Percentiles rank a stretch among this genome's conserved stretches.
Conservation (phyloP, 352 stramenopile genomes). For the Albugo laibachii region DNA sequence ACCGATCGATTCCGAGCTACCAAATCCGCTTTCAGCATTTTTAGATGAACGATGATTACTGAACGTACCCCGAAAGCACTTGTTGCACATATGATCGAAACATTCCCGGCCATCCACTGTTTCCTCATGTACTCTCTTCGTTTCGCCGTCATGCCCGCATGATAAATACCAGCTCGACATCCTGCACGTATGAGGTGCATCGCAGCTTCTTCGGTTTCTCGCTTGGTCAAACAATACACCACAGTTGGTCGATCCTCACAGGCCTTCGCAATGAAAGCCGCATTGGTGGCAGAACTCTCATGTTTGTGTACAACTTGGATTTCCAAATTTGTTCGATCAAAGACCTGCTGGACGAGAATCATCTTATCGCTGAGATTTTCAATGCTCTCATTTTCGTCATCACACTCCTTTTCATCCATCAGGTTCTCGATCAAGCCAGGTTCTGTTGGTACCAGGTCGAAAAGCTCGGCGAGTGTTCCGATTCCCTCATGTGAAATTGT, state of each 20-base stretch:
- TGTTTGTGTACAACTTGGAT: slow-evolving; percentile 38
- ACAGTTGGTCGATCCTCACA: slow-evolving; percentile 21
- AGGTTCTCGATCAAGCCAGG: not conserved
- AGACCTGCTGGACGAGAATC: slow-evolving; percentile 40
- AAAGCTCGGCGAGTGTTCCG: slow-evolving; percentile 21
- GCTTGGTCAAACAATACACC: slow-evolving; percentile 58
- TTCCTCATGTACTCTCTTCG: slow-evolving; percentile 49
- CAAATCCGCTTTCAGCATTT: not conserved
- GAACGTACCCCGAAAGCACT: slow-evolving; percentile 46
- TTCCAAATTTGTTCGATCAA: slow-evolving; percentile 35
- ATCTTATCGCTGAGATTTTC: slow-evolving; percentile 10
- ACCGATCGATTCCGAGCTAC: slow-evolving; percentile 65
- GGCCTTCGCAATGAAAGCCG: slow-evolving; percentile 12
- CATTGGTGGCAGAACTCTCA: slow-evolving; percentile 1
- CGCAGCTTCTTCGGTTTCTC: slow-evolving; percentile 38
- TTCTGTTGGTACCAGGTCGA: slow-evolving; percentile 11
- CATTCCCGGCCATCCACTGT: slow-evolving; percentile 55
- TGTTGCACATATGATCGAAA: slow-evolving; percentile 57
- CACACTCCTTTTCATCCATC: not conserved
- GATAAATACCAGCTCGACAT: slow-evolving; percentile 40
- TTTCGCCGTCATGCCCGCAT: slow-evolving; percentile 29
- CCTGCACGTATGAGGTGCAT: slow-evolving; percentile 26
- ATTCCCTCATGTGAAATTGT: slow-evolving; percentile 50
- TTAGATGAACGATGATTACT: not conserved
- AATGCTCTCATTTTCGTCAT: not conserved